Percentiles rank a stretch among this genome's conserved stretches.
phyloP scores from a whole-genome alignment of 768 basidiomycete species.

The Coprinopsis marcescibilis region DNA sequence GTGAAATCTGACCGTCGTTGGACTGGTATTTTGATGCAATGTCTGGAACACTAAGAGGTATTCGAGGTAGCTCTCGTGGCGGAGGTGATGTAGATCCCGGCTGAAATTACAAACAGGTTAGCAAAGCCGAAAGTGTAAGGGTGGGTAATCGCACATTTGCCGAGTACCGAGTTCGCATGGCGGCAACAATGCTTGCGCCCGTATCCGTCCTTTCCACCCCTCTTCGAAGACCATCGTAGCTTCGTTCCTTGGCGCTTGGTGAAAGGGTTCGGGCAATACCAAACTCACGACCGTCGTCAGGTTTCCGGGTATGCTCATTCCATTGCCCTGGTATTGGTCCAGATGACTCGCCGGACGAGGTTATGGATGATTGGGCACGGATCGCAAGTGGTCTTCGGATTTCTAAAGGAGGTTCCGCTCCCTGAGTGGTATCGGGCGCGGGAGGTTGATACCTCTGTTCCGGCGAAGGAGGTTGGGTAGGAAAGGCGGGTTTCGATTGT shows the following conservation, averaged over 20 bases:
- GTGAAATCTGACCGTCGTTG: constrained; percentile 35
- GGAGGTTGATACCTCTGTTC: constrained; percentile 5
- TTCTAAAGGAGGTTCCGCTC: background rate
- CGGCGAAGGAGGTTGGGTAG: constrained; percentile 2
- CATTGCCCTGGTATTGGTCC: background rate
- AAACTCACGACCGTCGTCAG: background rate
- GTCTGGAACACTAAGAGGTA: constrained; percentile 58
- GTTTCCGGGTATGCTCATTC: background rate
- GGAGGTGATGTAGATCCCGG: constrained; percentile 47
- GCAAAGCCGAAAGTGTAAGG: constrained; percentile 3
- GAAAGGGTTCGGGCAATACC: background rate
- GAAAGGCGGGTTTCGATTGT: background rate
- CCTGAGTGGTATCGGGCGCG: background rate
- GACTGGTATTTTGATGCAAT: constrained; percentile 60
- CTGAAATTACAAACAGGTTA: constrained; percentile 24
- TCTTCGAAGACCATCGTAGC: constrained; percentile 8
- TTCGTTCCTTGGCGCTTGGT: background rate
- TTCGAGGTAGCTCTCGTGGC: constrained; percentile 55
- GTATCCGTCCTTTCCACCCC: constrained; percentile 47
- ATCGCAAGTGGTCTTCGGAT: constrained; percentile 2
- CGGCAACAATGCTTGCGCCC: constrained; percentile 56
- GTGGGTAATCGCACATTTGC: constrained; percentile 37
- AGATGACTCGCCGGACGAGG: background rate
- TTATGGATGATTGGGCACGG: background rate
- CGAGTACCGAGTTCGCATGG: constrained; percentile 61